A percentile compares a stretch with the other conserved stretches of the same genome.
phyloP scores from a whole-genome alignment of 2,329 filamentous ascomycete genomes.

The Colletotrichum sp. region DNA sequence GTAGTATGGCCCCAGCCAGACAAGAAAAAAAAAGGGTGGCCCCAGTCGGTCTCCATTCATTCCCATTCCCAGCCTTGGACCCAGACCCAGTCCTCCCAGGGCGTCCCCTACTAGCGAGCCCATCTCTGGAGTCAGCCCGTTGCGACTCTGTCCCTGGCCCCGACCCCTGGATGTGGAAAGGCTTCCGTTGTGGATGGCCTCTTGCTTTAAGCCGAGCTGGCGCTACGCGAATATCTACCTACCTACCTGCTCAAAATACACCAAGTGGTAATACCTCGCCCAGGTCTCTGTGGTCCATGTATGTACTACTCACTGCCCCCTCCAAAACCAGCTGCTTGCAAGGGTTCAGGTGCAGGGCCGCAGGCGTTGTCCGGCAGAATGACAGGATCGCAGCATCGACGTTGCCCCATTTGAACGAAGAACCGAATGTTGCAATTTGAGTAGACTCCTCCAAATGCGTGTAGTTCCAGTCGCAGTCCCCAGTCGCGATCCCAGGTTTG shows the following conservation, averaged over 20 bases:
- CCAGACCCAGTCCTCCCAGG: slow-evolving; percentile 1
- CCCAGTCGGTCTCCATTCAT: neutral
- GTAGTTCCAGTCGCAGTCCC: neutral
- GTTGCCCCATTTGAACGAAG: slow-evolving; percentile 16
- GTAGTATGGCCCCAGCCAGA: neutral
- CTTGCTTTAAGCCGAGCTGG: slow-evolving; percentile 13
- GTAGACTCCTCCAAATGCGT: slow-evolving; percentile 4
- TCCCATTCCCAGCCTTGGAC: neutral
- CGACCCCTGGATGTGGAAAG: slow-evolving; percentile 15
- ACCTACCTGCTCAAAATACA: neutral
- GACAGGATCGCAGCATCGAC: slow-evolving; percentile 13
- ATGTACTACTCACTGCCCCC: neutral
- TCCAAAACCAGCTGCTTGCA: neutral
- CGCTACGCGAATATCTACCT: neutral
- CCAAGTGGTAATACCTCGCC: neutral
- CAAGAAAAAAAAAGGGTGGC: neutral
- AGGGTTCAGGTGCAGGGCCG: neutral
- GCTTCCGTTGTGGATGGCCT: slow-evolving; percentile 18
- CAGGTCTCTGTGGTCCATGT: neutral
- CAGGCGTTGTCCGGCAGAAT: slow-evolving; percentile 10
- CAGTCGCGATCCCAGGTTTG: neutral
- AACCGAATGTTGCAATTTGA: slow-evolving; percentile 20
- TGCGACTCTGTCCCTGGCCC: slow-evolving; percentile 19
- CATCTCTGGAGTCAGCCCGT: slow-evolving; percentile 20
- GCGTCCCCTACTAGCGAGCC: slow-evolving; percentile 14